Evolutionary conservation across 208 protist genomes (phyloP), one percentile per base, ranked within the genome.

Genomic region (Acanthamoeba triangularis): DNA sequence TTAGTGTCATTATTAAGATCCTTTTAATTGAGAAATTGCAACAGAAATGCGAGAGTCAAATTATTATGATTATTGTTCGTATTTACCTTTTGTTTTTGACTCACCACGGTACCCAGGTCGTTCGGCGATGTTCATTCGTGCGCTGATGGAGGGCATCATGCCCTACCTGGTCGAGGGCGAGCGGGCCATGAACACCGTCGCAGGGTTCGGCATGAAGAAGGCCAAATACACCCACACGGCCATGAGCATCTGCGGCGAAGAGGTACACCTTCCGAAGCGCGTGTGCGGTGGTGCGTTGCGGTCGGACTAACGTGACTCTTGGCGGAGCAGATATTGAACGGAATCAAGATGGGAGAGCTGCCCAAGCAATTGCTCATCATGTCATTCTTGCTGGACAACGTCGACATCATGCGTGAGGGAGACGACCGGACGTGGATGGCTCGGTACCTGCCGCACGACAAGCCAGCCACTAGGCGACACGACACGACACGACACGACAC

Each of bases 181-280:
- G 85, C 85, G 85, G 11, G 35, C 85, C 33, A 91, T 91, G 85
- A 91, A 91, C 85, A 91, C 85, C 52, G 85, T 91, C 13, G 85
- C 85, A 14, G 85, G 85, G 28, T 91, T 91, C 61, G 85, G 85
- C 47, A 72, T 91, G 59, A 91, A 91, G 56, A 91, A 91, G 61
- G 85, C 85, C 28, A 91, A 91, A 16, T 91, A 91, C 61, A 91
- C 85, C 10, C 85, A 91, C 61, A 47, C 85, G 25, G 33, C 85
- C 30, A 91, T 91, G 85, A 0, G 56, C 23, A 91, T 91, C 5
- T 91, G 85, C 61, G 85, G 85, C n/a, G 85, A 91, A 49, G 85
- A 91, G 85, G 85, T 91, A 7, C 30, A 69, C 63, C 20, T 18
- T 18, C 30, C 54, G 4, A 76, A 33, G 49, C n/a, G 20, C 28